These are phyloP conservation scores for Syzygium malaccense DNA, from an alignment of 441 rosid genomes.

Conservation along the genomic window DNA sequence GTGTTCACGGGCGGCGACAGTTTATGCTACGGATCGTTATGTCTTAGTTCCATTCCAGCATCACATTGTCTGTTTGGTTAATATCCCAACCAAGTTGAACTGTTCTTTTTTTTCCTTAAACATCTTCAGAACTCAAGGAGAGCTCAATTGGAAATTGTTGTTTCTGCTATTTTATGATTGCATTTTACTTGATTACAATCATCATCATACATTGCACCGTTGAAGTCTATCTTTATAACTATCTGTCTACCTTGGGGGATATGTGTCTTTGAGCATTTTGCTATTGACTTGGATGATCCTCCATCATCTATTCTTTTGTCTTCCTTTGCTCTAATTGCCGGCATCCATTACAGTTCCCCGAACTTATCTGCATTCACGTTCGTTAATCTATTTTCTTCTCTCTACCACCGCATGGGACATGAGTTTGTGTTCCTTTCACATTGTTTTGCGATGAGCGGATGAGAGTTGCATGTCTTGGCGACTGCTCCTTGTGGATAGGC, in stretches of 20 bases:
- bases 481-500: background rate
- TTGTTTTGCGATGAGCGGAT: background rate
- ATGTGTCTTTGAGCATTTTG: background rate
- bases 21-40: background rate
- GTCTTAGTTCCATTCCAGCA: background rate
- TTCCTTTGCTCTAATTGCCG: background rate
- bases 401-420: background rate
- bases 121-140: background rate
- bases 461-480: background rate
- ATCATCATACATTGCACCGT: background rate
- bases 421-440: background rate
- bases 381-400: background rate
- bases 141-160: background rate
- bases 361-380: background rate
- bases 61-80: background rate
- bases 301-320: background rate
- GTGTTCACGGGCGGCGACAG: background rate
- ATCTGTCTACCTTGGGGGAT: background rate
- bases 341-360: background rate
- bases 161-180: background rate
- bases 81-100: background rate
- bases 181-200: background rate
- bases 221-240: background rate
- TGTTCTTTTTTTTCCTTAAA: background rate
- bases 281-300: background rate